Base-by-base conservation (phyloP, 768 basidiomycete species). In the Tricholoma matsutake region DNA sequence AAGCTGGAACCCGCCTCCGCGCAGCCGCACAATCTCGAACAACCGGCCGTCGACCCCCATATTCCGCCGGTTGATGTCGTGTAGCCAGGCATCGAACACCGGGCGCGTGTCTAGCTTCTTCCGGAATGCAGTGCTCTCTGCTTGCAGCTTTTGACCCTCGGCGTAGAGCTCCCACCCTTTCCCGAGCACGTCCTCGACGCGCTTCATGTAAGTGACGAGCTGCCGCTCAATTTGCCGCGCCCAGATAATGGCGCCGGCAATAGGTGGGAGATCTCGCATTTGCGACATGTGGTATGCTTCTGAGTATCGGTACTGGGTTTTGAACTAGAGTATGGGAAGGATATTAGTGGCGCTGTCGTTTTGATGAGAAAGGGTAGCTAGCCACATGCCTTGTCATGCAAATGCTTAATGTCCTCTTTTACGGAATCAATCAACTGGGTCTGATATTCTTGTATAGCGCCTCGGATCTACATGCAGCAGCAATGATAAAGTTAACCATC, bases 151-250 rank as follows among this genome's bases (percentile, higher is more conserved):
- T 75, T 98, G 95, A 6, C 97, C 97, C 68, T 99, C 97, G n/a
- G 96, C 96, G 67, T 99, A 98, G 61, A 94, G 86, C 69, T 98
- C 96, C 96, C 97, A 99, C 6, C 94, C 96, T 74, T 94, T 96
- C 5, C 96, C 92, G 7, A 99, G 86, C 2, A 99, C 97, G 72
- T 98, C 96, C 70, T 98, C 97, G 55, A 98, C 96, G 14, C 96
- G 91, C 73, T 96, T 96, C 96, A 99, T 99, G 79, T 98, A 98
- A 0, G 94, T 88, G 60, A 90, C 81, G 2, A 99, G 86, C 70
- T 99, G 97, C 3, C 95, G 87, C 68, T 98, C 96, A 63, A 99
- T 99, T 78, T 98, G 97, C n/a, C 91, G 84, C 0, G 97, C 96
- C 97, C 97, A 99, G 67, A 96, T 94, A 73, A 98, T 97, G 16